Conservation (phyloP, 345 rosid species). For the Turnera subulata region DNA sequence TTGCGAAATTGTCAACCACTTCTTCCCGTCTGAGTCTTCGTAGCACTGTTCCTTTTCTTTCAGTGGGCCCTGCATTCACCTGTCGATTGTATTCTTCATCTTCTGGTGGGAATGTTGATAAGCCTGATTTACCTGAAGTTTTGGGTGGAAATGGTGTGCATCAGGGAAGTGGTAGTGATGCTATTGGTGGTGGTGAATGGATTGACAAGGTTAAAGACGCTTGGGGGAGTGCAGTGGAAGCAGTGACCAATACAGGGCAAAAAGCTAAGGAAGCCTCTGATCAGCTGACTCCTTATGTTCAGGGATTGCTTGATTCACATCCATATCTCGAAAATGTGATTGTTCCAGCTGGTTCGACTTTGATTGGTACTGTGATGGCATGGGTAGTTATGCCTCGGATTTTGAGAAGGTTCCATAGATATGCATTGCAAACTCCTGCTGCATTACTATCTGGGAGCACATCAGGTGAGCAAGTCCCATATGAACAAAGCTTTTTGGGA, state of each 20-base stretch:
- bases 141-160: constrained; percentile 34
- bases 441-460: constrained; percentile 43
- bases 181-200: constrained; percentile 48
- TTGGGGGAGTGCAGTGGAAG: constrained; percentile 45
- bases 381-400: constrained; percentile 87
- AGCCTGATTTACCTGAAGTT: constrained; percentile 20
- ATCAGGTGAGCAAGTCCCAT: constrained; percentile 43
- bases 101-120: constrained; percentile 47
- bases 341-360: constrained; percentile 53
- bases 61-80: constrained; percentile 24
- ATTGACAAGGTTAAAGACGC: constrained; percentile 51
- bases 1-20: constrained; percentile 17
- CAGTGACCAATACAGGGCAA: constrained; percentile 38
- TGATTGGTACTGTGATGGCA: constrained; percentile 58
- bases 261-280: constrained; percentile 60
- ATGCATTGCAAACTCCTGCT: constrained; percentile 46
- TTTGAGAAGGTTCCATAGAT: constrained; percentile 68
- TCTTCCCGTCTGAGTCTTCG: constrained; percentile 13
- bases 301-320: constrained; percentile 55
- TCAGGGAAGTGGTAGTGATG: constrained; percentile 20
- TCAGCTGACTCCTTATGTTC: constrained; percentile 53
- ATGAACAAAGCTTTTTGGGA: constrained; percentile 81
- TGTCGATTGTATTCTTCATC: constrained; percentile 33
- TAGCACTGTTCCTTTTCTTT: constrained; percentile 27
- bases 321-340: constrained; percentile 61